A percentile compares a stretch with the other conserved stretches of the same genome.
Conservation (phyloP, 805 yeast species). For the Wickerhamiella azyma region DNA sequence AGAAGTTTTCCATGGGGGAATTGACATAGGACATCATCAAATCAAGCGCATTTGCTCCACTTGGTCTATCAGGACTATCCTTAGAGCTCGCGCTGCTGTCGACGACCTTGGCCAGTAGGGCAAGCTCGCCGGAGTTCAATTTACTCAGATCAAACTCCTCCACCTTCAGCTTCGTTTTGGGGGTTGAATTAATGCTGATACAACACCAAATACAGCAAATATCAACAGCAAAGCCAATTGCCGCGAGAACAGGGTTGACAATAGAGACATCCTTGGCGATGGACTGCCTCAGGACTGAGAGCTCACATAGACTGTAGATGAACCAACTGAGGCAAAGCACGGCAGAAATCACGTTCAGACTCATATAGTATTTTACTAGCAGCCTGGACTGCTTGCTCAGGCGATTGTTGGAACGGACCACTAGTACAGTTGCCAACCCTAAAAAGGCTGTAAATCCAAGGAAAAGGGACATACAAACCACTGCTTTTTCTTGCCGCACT, state of each 20-base stretch:
- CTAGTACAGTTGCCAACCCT: slow-evolving; percentile 17
- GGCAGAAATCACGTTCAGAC: slow-evolving; percentile 10
- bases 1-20: slow-evolving; percentile 20
- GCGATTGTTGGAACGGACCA: slow-evolving; percentile 17
- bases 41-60: slow-evolving; percentile 25
- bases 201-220: slow-evolving; percentile 18
- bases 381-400: slow-evolving; percentile 14
- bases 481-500: neutral
- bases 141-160: slow-evolving; percentile 21
- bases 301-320: neutral
- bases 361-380: slow-evolving; percentile 12
- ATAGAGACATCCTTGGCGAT: slow-evolving; percentile 15
- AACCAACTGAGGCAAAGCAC: slow-evolving; percentile 17
- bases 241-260: slow-evolving; percentile 17
- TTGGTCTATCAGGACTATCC: slow-evolving; percentile 22
- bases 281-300: neutral
- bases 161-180: slow-evolving; percentile 21
- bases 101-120: slow-evolving; percentile 24
- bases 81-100: slow-evolving; percentile 20
- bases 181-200: slow-evolving; percentile 17
- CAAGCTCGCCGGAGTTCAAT: slow-evolving; percentile 19
- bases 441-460: slow-evolving; percentile 18
- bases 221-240: slow-evolving; percentile 15
- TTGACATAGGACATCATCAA: slow-evolving; percentile 23
- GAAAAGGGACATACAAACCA: slow-evolving; percentile 17